A percentile compares a stretch with the other conserved stretches of the same genome.
phyloP scores from a whole-genome alignment of 768 basidiomycete genomes.

The Gyrodon lividus region DNA sequence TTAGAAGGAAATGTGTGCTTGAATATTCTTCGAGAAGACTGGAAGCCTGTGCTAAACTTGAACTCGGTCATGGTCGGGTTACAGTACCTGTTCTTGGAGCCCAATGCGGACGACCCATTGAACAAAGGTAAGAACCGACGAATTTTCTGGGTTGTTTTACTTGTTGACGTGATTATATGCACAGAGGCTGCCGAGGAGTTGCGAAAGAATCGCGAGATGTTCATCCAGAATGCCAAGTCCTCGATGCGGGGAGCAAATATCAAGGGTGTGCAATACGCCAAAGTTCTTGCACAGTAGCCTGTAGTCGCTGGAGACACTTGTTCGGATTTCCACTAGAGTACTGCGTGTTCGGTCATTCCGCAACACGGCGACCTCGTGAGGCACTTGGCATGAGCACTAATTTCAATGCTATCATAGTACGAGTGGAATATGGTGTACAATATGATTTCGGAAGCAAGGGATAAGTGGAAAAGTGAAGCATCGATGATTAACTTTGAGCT shows the following conservation, averaged over 20 bases:
- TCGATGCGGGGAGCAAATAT: constrained; percentile 83
- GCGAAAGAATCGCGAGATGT: constrained; percentile 82
- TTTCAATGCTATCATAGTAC: constrained; percentile 5
- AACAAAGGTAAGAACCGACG: constrained; percentile 82
- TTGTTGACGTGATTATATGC: constrained; percentile 10
- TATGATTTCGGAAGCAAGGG: constrained; percentile 2
- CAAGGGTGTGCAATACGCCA: constrained; percentile 78
- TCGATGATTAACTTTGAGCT: not conserved
- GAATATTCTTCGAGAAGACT: constrained; percentile 98
- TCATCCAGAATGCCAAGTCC: constrained; percentile 79
- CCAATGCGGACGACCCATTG: constrained; percentile 96
- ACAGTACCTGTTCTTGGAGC: constrained; percentile 98
- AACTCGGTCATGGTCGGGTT: constrained; percentile 98
- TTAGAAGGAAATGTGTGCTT: constrained; percentile 97
- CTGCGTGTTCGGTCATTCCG: not conserved
- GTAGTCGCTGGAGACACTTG: not conserved
- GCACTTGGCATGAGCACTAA: constrained; percentile 4
- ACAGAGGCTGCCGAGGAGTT: constrained; percentile 96
- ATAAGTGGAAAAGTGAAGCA: too few species aligned
- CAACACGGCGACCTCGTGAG: not conserved
- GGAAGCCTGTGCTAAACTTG: constrained; percentile 98
- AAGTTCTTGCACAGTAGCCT: constrained; percentile 54
- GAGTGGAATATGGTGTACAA: constrained; percentile 1
- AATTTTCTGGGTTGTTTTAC: not conserved
- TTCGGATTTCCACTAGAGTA: constrained; percentile 4